Percentiles rank a stretch among this genome's conserved stretches.
Conservation (phyloP, 805 yeast species). For the Debaryomyces hansenii region DNA sequence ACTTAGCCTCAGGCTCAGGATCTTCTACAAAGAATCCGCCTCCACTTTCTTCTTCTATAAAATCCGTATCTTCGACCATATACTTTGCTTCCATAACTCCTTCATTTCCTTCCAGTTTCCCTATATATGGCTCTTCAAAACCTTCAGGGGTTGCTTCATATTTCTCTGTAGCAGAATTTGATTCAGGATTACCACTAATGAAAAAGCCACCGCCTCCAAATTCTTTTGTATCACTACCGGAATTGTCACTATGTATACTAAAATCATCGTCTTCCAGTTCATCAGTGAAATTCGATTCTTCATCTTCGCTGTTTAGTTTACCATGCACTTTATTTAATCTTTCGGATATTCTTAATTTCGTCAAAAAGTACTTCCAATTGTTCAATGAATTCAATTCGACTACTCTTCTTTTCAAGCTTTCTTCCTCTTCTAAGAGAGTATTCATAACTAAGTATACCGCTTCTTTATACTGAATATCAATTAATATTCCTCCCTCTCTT, state of each 20-base stretch:
- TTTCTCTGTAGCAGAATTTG: no score
- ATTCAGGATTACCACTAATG: constrained; percentile 2
- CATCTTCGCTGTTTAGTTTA: not conserved
- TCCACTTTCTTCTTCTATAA: constrained; percentile 11
- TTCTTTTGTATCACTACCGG: constrained; percentile 1
- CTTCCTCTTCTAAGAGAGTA: constrained; percentile 49
- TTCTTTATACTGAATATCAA: constrained; percentile 59
- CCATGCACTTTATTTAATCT: constrained; percentile 55
- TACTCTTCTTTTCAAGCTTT: constrained; percentile 41
- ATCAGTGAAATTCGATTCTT: not conserved
- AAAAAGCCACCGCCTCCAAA: constrained; percentile 9
- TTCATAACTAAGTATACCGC: constrained; percentile 56
- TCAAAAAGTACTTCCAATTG: constrained; percentile 54
- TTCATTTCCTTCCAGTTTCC: constrained; percentile 4
- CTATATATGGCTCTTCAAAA: not conserved
- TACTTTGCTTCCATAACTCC: constrained; percentile 19
- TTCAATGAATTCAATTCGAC: constrained; percentile 51
- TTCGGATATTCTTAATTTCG: constrained; percentile 47
- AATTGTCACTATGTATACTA: not conserved
- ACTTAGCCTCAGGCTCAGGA: not conserved
- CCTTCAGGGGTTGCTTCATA: no score
- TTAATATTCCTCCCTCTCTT: constrained; percentile 71
- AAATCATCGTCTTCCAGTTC: not conserved
- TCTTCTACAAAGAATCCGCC: constrained; percentile 20
- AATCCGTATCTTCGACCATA: not conserved